Base-by-base conservation (phyloP, 495 filamentous ascomycete species). In the Neurospora tetrasperma region DNA sequence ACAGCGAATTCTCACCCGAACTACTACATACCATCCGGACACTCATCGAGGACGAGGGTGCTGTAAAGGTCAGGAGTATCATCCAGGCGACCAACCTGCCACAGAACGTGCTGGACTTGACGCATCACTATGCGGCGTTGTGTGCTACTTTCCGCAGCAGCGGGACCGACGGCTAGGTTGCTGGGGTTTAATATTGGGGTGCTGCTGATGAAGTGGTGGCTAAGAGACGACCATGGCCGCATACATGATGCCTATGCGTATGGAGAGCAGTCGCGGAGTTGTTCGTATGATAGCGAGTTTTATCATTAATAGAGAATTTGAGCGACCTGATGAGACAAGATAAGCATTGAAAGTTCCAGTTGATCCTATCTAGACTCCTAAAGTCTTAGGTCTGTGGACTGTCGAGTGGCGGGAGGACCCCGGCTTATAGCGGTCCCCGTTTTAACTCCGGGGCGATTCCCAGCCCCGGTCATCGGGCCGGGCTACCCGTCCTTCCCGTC, bases 1-100 rank as follows among this genome's bases (percentile, higher is more conserved):
- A 98, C 83, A 97, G 94, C 38, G 96, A 99, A 92, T 99, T 98
- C 82, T 97, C 94, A 20, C 96, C 96, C 12, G 89, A 92, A 70
- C 86, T 99, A 20, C 88, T 98, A 38, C 92, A 88, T 79, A 89
- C 93, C 10, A 90, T 98, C 71, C 90, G 96, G 74, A 94, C 91
- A 75, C 86, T 98, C 74, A 98, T 99, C 80, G 96, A 97, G 80
- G 95, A 97, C 71, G 96, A 99, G 81, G 96, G 96, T 69, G 96
- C 95, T 27, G 93, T 99, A 78, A 99, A 99, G 83, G 91, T 98
- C 42, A 89, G 96, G 76, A 97, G 94, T 77, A 97, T 98, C 74
- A 93, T 99, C 38, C 96, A 98, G 80, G 93, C 95, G 1, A 98
- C 96, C 8, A 96, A 91, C 79, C 85, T 98, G 69, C 94, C 96